Evolutionary conservation across 1,139 yeast species (phyloP).

Genomic region (Saccharomycopsis crataegensis): DNA sequence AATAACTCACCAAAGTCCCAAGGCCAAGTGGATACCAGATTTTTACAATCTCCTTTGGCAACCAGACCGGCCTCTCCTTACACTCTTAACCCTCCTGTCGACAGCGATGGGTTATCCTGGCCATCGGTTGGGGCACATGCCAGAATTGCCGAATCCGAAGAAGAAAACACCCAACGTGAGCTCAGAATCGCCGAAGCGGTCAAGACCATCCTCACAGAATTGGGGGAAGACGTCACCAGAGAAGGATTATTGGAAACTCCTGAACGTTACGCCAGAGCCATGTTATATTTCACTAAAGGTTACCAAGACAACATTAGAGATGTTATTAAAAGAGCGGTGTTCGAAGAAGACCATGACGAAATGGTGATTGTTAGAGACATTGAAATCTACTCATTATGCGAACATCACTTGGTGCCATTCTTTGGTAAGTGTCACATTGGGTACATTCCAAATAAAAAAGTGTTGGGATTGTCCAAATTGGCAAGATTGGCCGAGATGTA

Average conservation of each 20-base stretch:
- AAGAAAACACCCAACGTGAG: conserved; percentile 59
- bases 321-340: conserved; percentile 90
- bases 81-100: conserved; percentile 78
- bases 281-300: conserved; percentile 92
- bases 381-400: conserved; percentile 87
- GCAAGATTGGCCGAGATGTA: conserved; percentile 98
- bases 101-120: conserved; percentile 89
- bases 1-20: not conserved
- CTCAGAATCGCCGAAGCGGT: conserved; percentile 79
- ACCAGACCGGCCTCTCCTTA: conserved; percentile 80
- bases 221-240: conserved; percentile 86
- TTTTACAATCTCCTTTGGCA: conserved; percentile 39
- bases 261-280: conserved; percentile 91
- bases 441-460: conserved; percentile 89
- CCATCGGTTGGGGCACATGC: conserved; percentile 83
- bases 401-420: conserved; percentile 95
- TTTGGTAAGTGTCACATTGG: conserved; percentile 96
- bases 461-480: conserved; percentile 86
- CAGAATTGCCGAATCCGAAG: conserved; percentile 61
- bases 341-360: conserved; percentile 97
- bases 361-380: conserved; percentile 97
- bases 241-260: conserved; percentile 95
- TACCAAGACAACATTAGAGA: conserved; percentile 88
- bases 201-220: conserved; percentile 66
- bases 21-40: not conserved